phyloP scores from a whole-genome alignment of 352 stramenopile species.

The Pythium oligandrum region DNA sequence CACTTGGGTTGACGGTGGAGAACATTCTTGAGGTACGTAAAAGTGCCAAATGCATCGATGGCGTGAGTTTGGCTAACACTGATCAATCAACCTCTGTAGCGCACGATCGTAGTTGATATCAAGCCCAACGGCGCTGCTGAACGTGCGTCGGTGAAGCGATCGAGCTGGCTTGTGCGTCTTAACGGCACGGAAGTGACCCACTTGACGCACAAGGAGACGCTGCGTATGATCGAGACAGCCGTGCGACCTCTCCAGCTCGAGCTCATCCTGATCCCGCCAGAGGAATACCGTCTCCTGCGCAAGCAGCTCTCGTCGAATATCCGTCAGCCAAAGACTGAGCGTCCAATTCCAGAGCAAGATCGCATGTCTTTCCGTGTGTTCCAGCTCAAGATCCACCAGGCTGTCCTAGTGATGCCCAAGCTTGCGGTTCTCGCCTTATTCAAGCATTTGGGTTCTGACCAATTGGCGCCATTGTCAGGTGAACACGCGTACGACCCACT shows the following conservation, averaged over 20 bases:
- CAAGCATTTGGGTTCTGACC: conserved; percentile 72
- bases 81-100: conserved; percentile 13
- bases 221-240: conserved; percentile 81
- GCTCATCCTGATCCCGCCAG: conserved; percentile 61
- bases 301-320: conserved; percentile 84
- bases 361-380: conserved; percentile 85
- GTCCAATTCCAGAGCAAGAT: conserved; percentile 76
- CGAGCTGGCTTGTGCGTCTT: conserved; percentile 79
- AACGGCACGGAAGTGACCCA: conserved; percentile 74
- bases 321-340: conserved; percentile 77
- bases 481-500: conserved; percentile 31
- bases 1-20: conserved; percentile 83
- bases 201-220: conserved; percentile 81
- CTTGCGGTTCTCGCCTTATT: conserved; percentile 59
- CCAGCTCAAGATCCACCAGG: conserved; percentile 82
- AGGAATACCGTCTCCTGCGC: conserved; percentile 68
- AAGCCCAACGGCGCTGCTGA: conserved; percentile 75
- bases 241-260: conserved; percentile 62
- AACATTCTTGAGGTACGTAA: conserved; percentile 72
- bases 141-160: conserved; percentile 70
- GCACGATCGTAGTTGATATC: conserved; percentile 87
- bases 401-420: conserved; percentile 65
- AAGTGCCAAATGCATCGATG: background rate
- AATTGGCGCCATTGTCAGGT: conserved; percentile 18
- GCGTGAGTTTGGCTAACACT: too few relatives aligned